phyloP scores from a whole-genome alignment of 257 asterid genomes.

The Petunia secreta region DNA sequence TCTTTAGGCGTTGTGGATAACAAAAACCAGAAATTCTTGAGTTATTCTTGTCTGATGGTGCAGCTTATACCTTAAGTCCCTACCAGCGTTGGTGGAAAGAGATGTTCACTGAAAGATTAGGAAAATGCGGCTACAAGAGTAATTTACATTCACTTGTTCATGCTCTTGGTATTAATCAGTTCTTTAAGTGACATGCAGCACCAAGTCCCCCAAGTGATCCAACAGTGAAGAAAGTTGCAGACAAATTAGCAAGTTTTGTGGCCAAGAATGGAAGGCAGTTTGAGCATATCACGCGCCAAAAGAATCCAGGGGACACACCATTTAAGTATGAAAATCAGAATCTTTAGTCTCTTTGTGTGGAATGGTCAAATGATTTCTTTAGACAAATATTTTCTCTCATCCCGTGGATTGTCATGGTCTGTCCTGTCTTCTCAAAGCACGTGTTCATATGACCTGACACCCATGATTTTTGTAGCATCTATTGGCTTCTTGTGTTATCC shows the following conservation, averaged over 20 bases:
- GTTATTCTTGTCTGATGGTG: constrained; percentile 74
- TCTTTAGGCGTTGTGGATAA: constrained; percentile 37
- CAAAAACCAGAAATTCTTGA: constrained; percentile 58
- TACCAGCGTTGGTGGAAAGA: constrained; percentile 75
- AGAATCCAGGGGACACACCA: constrained; percentile 97
- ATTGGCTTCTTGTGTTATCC: neutral
- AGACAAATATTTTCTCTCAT: neutral
- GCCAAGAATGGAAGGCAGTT: constrained; percentile 96
- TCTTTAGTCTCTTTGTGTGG: constrained; percentile 22
- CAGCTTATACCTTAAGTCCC: constrained; percentile 72
- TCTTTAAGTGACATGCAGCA: constrained; percentile 98
- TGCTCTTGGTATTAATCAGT: constrained; percentile 91
- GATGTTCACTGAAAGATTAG: constrained; percentile 84
- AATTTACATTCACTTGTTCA: constrained; percentile 78
- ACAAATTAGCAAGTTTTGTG: constrained; percentile 92
- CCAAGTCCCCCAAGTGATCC: constrained; percentile 93
- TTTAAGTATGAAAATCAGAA: constrained; percentile 65
- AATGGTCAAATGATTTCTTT: neutral
- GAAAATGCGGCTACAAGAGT: constrained; percentile 87
- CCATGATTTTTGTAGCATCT: constrained; percentile 1
- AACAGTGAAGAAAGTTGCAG: constrained; percentile 88
- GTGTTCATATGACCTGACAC: neutral
- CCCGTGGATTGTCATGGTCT: neutral
- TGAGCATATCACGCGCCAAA: constrained; percentile 86
- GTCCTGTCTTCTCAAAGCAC: neutral